Base-by-base conservation (phyloP, 2,329 filamentous ascomycete genomes). In the Colletotrichum acutatum region DNA sequence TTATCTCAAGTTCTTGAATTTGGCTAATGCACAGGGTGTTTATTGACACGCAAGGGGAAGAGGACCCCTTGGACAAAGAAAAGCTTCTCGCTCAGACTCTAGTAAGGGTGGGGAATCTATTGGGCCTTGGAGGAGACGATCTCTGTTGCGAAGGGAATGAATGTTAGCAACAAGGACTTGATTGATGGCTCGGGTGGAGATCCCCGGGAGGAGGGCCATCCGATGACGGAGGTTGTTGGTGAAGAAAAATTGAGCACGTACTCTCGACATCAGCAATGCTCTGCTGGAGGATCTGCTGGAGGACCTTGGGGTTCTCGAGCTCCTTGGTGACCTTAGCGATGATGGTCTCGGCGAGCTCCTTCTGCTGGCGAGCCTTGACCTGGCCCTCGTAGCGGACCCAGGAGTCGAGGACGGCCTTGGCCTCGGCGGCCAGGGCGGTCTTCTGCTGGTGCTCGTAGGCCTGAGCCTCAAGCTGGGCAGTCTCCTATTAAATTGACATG, bases 321-420 rank as follows among this genome's bases (percentile, higher is more conserved):
- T 98, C 96, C 92, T 98, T 98, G 86, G 94, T 93, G 83, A 98
- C 97, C 92, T 98, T 99, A 89, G 93, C 91, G 81, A 99, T 98
- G 85, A 99, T 89, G 84, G 88, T 91, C 83, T 97, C 92, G 76
- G 97, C 95, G 77, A 99, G 91, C 90, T 99, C 97, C 86, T 90
- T 93, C 91, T 99, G 97, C 90, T 99, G 95, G 84, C 97, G 93
- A 89, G 96, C 93, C 94, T 98, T 99, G 82, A 99, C 95, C 90
- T 98, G 97, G 80, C 94, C 89, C 89, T 99, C 97, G 86, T 99
- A 99, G 84, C 97, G 94, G 77, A 98, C 95, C 97, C 97, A 99
- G 71, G 95, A 98, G 85, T 99, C 97, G 77, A 99, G 92, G 73
- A 98, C 97, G 75, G 90, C 82, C 93, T 98, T 99, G 82, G 96